Conservation (phyloP, 495 filamentous ascomycete species). For the Glonium stellatum region DNA sequence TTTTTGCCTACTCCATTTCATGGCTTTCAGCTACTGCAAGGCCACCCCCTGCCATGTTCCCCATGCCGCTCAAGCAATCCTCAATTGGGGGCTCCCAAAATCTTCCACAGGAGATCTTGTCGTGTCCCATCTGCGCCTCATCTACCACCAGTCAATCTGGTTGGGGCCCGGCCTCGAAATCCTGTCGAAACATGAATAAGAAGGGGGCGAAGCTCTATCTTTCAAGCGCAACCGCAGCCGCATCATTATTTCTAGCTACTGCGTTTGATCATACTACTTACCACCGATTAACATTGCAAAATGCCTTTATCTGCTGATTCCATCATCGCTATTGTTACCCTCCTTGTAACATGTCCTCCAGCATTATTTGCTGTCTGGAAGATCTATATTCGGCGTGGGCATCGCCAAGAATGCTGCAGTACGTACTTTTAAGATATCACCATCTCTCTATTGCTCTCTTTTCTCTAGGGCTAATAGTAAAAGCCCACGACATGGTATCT, state of each 20-base stretch:
- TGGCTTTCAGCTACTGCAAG: too few relatives aligned
- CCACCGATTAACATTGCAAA: not conserved
- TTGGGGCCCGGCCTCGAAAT: not conserved
- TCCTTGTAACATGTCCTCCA: constrained; percentile 1
- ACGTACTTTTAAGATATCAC: not conserved
- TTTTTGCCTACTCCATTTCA: not conserved
- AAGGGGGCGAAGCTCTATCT: not conserved
- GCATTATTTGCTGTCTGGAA: not conserved
- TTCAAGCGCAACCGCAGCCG: not conserved
- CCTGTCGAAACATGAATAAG: not conserved
- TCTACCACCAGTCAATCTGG: not conserved
- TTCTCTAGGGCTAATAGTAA: not conserved
- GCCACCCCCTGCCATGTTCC: not conserved
- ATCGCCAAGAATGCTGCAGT: not conserved
- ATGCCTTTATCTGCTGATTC: not conserved
- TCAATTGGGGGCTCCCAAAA: constrained; percentile 5
- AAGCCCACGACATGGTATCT: not conserved
- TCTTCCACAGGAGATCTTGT: not conserved
- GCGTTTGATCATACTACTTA: not conserved
- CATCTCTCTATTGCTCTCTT: not conserved
- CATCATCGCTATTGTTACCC: constrained; percentile 6
- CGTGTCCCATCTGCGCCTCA: not conserved
- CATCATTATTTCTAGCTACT: not conserved
- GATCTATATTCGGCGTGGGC: not conserved
- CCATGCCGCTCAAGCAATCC: not conserved